Conservation (phyloP, 371 early-diverging fungal species). For the Circinella umbellata region DNA sequence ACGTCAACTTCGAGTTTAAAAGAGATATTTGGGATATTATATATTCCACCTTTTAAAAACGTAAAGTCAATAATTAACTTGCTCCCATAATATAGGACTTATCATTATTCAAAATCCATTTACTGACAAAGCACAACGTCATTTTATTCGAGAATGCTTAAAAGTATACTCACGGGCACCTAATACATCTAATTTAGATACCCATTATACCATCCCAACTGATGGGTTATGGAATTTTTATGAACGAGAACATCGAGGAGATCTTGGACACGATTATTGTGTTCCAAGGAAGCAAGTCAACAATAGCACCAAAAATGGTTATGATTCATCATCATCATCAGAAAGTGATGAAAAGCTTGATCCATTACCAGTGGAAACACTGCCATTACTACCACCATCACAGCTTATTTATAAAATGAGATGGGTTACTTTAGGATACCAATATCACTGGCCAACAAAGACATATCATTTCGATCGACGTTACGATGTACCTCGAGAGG, state of each 20-base stretch:
- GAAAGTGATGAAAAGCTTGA: conserved; percentile 30
- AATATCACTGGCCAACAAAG: conserved; percentile 93
- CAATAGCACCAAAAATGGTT: neutral
- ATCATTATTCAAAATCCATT: conserved; percentile 80
- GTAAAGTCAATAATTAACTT: too few relatives aligned
- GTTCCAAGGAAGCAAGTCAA: conserved; percentile 26
- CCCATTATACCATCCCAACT: conserved; percentile 73
- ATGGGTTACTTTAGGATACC: conserved; percentile 91
- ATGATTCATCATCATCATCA: neutral
- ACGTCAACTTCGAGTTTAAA: too few relatives aligned
- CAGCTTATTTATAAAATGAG: conserved; percentile 68
- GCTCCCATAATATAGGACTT: conserved; percentile 36
- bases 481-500: conserved; percentile 54
- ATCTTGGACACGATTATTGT: conserved; percentile 29
- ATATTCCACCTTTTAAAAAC: too few relatives aligned
- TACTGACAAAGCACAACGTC: conserved; percentile 67
- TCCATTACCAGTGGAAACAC: conserved; percentile 43
- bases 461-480: conserved; percentile 68
- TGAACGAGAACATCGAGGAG: conserved; percentile 39
- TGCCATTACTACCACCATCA: conserved; percentile 45
- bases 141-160: conserved; percentile 67
- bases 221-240: conserved; percentile 75
- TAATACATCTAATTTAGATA: conserved; percentile 83
- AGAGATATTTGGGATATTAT: too few relatives aligned
- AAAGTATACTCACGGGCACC: conserved; percentile 72